Base-by-base conservation (phyloP, 2,329 filamentous ascomycete species). In the Metarhizium robertsii region DNA sequence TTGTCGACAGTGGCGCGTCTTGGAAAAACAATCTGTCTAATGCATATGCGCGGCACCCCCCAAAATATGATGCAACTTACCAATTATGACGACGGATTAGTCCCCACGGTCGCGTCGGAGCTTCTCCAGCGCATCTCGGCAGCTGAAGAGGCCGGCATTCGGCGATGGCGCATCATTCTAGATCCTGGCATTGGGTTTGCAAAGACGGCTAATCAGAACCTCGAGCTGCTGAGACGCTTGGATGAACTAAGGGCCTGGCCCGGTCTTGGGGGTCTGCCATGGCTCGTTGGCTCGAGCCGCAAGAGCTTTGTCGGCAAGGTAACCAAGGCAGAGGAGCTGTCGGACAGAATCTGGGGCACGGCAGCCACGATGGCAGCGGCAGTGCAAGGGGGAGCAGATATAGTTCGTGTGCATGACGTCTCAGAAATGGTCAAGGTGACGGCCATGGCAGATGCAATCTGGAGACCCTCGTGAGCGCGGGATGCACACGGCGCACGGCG, bases 161-260 rank as follows among this genome's bases (percentile, higher is more conserved):
- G 89, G 4, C 85, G 92, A 51, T 99, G 94, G 94, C 88, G 92
- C 61, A 95, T 99, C 60, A 85, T 97, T 38, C 82, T 97, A 2
- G 94, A 99, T 67, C 94, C 94, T 0, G 94, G 94, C 0, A 81
- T 99, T 36, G 94, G 94, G 0, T 99, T 99, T 67, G 91, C 94
- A 55, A 99, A 99, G 75, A 85, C 83, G 0, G 77, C 79, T 54
- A 76, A 79, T 45, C 90, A 96, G 68, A 96, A 96, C 69, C 73
- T 96, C 2, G 84, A 90, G 62, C 73, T 99, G 2, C 74, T 99
- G 38, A 78, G 88, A 8, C 73, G 81, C 1, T 71, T 95, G 36
- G 76, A 78, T 8, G 80, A 84, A 60, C 73, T 95, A 60, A 77
- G 85, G 32, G 72, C 74, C 47, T 85, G 81, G 77, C 80, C 82